Conservation (phyloP, 2,329 filamentous ascomycete species). For the Fusarium nanum region DNA sequence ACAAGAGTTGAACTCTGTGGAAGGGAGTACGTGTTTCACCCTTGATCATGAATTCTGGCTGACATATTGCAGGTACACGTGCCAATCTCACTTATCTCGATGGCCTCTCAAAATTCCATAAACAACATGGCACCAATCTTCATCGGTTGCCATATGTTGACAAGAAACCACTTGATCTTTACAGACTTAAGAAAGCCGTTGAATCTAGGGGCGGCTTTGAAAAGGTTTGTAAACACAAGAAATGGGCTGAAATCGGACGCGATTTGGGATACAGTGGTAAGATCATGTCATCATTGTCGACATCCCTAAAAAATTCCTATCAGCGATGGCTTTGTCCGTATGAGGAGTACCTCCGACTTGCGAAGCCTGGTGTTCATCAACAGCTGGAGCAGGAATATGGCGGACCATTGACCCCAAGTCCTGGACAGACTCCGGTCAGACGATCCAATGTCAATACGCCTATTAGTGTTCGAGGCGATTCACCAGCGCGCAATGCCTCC, state of each 20-base stretch:
- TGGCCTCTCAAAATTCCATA: slow-evolving; percentile 94
- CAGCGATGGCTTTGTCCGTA: slow-evolving; percentile 97
- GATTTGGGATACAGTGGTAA: slow-evolving; percentile 98
- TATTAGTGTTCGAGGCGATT: slow-evolving; percentile 69
- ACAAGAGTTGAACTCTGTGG: slow-evolving; percentile 96
- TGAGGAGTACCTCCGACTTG: slow-evolving; percentile 90
- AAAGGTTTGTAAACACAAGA: slow-evolving; percentile 95
- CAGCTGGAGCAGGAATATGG: slow-evolving; percentile 94
- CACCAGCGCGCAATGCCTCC: slow-evolving; percentile 70
- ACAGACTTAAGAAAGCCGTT: slow-evolving; percentile 95
- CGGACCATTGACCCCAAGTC: slow-evolving; percentile 85
- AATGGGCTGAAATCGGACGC: slow-evolving; percentile 98
- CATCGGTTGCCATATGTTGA: slow-evolving; percentile 96
- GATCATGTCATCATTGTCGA: slow-evolving; percentile 99
- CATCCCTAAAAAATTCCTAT: slow-evolving; percentile 97
- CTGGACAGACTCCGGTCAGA: slow-evolving; percentile 76
- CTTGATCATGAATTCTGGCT: slow-evolving; percentile 39
- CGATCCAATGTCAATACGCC: slow-evolving; percentile 70
- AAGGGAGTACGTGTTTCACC: slow-evolving; percentile 80
- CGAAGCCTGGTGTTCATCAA: slow-evolving; percentile 96
- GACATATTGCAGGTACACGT: slow-evolving; percentile 77
- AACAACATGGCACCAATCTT: slow-evolving; percentile 92
- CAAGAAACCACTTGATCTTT: slow-evolving; percentile 95
- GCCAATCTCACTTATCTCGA: slow-evolving; percentile 97
- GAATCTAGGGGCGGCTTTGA: slow-evolving; percentile 95